Conservation (phyloP, 495 filamentous ascomycete genomes). For the Friedmanniomyces endolithicus region DNA sequence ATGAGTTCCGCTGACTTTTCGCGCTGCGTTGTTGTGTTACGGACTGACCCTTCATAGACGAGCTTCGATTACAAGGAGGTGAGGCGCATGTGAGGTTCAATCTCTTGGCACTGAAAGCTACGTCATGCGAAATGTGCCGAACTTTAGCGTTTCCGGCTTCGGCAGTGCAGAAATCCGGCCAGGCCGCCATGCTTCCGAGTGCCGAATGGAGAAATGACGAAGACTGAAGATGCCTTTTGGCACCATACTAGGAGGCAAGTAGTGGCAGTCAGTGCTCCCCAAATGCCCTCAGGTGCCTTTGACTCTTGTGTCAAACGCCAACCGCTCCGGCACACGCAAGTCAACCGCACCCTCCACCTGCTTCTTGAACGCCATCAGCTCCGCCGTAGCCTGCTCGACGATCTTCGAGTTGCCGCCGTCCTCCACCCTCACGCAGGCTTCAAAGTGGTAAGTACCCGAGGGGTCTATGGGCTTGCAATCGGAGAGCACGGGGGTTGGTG, state of each 20-base stretch:
- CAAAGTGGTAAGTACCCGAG: conserved; percentile 30
- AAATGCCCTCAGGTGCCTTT: conserved; percentile 17
- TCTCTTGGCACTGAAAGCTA: too few relatives aligned
- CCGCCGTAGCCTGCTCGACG: conserved; percentile 43
- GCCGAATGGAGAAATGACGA: too few relatives aligned
- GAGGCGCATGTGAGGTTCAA: too few relatives aligned
- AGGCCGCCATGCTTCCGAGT: too few relatives aligned
- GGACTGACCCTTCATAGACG: too few relatives aligned
- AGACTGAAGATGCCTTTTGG: too few relatives aligned
- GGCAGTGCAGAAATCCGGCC: not conserved
- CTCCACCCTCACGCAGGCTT: conserved; percentile 32
- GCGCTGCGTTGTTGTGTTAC: too few relatives aligned
- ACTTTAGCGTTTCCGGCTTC: not conserved
- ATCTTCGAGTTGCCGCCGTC: conserved; percentile 30
- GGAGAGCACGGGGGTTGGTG: conserved; percentile 11
- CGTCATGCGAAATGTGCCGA: not conserved
- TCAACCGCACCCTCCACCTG: conserved; percentile 52
- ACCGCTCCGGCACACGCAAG: conserved; percentile 48
- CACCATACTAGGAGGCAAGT: too few relatives aligned
- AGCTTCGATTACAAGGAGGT: too few relatives aligned
- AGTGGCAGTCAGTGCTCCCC: too few relatives aligned
- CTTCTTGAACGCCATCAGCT: conserved; percentile 49
- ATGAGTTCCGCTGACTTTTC: too few relatives aligned
- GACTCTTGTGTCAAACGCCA: conserved; percentile 54
- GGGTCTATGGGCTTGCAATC: conserved; percentile 26